phyloP scores from a whole-genome alignment of 495 filamentous ascomycete genomes.

The Hypomontagnella submonticulosa region DNA sequence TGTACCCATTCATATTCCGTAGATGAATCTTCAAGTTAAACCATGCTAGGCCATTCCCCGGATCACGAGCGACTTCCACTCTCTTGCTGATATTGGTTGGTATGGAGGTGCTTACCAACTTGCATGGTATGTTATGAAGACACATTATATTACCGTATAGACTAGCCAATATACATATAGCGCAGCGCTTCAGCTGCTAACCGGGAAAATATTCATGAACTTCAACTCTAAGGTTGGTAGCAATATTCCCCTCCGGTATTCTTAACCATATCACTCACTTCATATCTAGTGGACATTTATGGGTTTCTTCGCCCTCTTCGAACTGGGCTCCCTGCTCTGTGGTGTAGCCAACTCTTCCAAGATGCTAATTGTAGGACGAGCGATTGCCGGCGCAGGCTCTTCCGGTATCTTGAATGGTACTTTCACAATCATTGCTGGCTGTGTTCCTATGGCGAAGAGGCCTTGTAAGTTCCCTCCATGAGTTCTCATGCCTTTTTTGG shows the following conservation, averaged over 20 bases:
- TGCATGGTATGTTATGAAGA: constrained; percentile 45
- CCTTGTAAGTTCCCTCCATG: constrained; percentile 45
- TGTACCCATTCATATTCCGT: neutral
- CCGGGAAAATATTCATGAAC: constrained; percentile 59
- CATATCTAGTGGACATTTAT: constrained; percentile 51
- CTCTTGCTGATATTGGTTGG: constrained; percentile 63
- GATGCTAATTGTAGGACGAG: constrained; percentile 62
- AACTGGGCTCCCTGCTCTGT: constrained; percentile 61
- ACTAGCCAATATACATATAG: neutral
- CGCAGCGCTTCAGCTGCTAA: constrained; percentile 57
- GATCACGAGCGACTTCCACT: constrained; percentile 60
- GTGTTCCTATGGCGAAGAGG: constrained; percentile 51
- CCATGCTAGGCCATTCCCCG: constrained; percentile 48
- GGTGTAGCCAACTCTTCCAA: constrained; percentile 57
- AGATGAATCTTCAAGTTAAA: neutral
- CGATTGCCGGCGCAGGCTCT: constrained; percentile 59
- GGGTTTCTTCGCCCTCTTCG: constrained; percentile 52
- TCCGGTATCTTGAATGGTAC: constrained; percentile 60
- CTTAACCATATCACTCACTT: neutral
- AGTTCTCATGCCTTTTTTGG: constrained; percentile 22
- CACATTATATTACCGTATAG: constrained; percentile 41
- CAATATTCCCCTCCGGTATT: no score
- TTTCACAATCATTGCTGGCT: constrained; percentile 58
- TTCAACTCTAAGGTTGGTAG: constrained; percentile 51
- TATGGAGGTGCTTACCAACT: constrained; percentile 57